These are phyloP conservation scores for Candida taoyuanica DNA, from an alignment of 805 yeast species.

Conservation along the genomic window DNA sequence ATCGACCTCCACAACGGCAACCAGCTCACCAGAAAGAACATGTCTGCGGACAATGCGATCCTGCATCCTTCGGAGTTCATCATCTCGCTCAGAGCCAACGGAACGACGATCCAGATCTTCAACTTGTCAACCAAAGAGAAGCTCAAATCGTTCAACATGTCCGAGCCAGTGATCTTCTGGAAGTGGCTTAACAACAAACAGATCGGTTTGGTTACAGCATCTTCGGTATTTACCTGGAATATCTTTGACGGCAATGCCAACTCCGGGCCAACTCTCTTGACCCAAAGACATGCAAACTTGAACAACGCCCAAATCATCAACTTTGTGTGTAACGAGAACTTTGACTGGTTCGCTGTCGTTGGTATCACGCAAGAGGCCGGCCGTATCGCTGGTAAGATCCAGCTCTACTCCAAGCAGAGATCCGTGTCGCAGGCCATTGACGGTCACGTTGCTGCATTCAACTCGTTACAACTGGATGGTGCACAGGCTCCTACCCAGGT, in stretches of 20 bases:
- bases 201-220: slow-evolving; percentile 81
- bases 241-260: slow-evolving; percentile 75
- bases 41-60: slow-evolving; percentile 97
- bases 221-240: slow-evolving; percentile 74
- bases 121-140: slow-evolving; percentile 84
- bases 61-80: slow-evolving; percentile 90
- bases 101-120: slow-evolving; percentile 92
- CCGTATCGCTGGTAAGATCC: slow-evolving; percentile 93
- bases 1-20: slow-evolving; percentile 78
- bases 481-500: slow-evolving; percentile 70
- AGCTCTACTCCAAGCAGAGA: slow-evolving; percentile 81
- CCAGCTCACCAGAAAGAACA: slow-evolving; percentile 79
- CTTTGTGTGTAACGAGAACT: slow-evolving; percentile 72
- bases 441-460: slow-evolving; percentile 94
- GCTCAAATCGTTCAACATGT: slow-evolving; percentile 79
- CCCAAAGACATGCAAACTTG: slow-evolving; percentile 79
- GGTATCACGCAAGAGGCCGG: slow-evolving; percentile 95
- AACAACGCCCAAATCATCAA: slow-evolving; percentile 85
- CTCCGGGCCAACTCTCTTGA: slow-evolving; percentile 72
- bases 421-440: slow-evolving; percentile 95
- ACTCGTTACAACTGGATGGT: slow-evolving; percentile 68
- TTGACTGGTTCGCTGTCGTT: slow-evolving; percentile 91
- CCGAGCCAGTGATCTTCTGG: slow-evolving; percentile 93
- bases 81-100: slow-evolving; percentile 92
- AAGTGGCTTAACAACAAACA: slow-evolving; percentile 75